phyloP scores from a whole-genome alignment of 2,329 filamentous ascomycete species.

The Hypoxylon sp. region DNA sequence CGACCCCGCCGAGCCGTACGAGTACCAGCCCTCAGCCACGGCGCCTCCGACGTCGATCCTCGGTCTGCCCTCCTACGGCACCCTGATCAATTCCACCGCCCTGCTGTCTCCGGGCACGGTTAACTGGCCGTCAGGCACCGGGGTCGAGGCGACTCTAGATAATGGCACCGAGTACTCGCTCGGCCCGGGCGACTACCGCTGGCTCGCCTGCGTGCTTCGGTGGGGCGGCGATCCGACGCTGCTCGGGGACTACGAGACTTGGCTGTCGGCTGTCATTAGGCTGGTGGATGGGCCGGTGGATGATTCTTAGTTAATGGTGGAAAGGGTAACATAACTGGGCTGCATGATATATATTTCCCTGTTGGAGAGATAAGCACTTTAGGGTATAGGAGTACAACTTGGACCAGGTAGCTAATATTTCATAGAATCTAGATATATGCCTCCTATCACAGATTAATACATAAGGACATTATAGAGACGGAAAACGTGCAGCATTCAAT shows the following conservation, averaged over 20 bases:
- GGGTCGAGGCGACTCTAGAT: conserved; percentile 24
- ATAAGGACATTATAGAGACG: no score
- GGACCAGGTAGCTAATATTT: no score
- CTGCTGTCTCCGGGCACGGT: conserved; percentile 28
- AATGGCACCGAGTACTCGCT: conserved; percentile 28
- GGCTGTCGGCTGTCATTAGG: conserved; percentile 34
- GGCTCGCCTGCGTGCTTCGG: conserved; percentile 33
- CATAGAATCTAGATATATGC: no score
- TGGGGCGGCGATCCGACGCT: conserved; percentile 33
- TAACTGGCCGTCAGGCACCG: conserved; percentile 32
- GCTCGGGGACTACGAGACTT: conserved; percentile 35
- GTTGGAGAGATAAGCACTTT: no score
- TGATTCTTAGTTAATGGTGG: no score
- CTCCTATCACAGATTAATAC: no score
- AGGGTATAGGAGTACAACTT: no score
- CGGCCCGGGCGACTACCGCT: conserved; percentile 37
- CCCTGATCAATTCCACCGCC: conserved; percentile 23
- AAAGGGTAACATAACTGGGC: no score
- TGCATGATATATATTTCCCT: no score
- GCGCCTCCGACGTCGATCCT: conserved; percentile 8
- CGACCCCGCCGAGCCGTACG: conserved; percentile 25
- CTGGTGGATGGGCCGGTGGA: conserved; percentile 28
- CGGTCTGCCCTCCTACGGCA: conserved; percentile 32
- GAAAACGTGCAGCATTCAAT: no score
- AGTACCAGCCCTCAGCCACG: conserved; percentile 24